Conservation (phyloP, 148 eudicot species). For the Fagopyrum esculentum region DNA sequence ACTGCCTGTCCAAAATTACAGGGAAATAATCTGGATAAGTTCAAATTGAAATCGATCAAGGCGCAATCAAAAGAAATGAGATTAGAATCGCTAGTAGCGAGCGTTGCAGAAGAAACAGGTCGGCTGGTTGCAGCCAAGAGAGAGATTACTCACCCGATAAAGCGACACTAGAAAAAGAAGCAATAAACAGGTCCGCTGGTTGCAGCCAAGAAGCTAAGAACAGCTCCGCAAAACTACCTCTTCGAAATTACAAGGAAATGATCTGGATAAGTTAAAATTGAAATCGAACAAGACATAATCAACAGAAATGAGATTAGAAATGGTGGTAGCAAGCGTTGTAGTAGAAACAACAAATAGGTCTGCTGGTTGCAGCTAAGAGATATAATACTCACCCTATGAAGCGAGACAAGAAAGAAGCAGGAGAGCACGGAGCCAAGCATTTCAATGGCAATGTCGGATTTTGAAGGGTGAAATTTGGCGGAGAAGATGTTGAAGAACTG, state of each 20-base stretch:
- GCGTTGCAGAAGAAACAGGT: neutral
- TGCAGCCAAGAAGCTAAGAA: neutral
- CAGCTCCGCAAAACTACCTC: neutral
- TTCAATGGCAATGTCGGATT: neutral
- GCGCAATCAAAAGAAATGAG: neutral
- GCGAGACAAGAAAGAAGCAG: neutral
- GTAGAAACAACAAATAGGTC: neutral
- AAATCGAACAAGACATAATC: neutral
- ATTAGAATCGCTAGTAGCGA: neutral
- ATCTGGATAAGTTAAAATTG: neutral
- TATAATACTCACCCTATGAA: constrained; percentile 1
- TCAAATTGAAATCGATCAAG: neutral
- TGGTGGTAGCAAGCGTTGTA: neutral
- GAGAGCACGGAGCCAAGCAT: constrained; percentile 2
- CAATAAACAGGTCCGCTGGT: neutral
- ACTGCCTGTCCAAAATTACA: neutral
- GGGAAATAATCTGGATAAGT: neutral
- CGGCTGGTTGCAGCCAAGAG: neutral
- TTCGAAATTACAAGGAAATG: neutral
- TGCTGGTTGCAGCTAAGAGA: neutral
- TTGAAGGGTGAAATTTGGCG: neutral
- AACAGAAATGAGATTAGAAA: neutral
- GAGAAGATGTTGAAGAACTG: constrained; percentile 7
- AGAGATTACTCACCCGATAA: constrained; percentile 4
- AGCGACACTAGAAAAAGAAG: neutral